These are phyloP conservation scores for Trametes cubensis DNA, from an alignment of 768 basidiomycete genomes.

Conservation along the genomic window DNA sequence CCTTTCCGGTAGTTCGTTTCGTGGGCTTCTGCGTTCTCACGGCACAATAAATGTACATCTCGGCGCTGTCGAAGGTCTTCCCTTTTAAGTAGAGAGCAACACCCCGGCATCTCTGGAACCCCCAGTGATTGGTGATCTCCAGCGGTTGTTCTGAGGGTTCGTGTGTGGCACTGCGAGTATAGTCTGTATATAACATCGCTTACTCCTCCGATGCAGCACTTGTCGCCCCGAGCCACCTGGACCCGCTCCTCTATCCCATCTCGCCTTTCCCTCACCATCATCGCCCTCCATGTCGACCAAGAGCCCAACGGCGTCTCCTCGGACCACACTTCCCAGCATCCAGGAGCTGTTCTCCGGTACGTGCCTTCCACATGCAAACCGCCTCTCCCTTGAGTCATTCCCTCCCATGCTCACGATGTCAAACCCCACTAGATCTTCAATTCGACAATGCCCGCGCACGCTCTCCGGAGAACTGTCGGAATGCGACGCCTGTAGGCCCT, in stretches of 20 bases:
- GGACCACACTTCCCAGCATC: slow-evolving; percentile 15
- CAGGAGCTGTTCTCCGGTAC: slow-evolving; percentile 17
- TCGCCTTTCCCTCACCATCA: neutral
- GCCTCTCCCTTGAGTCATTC: neutral
- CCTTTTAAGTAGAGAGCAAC: neutral
- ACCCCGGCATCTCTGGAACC: slow-evolving; percentile 3
- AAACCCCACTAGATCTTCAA: neutral
- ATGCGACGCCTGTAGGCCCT: neutral
- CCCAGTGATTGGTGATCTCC: slow-evolving; percentile 18
- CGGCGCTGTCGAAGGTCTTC: slow-evolving; percentile 11
- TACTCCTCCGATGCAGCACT: slow-evolving; percentile 6
- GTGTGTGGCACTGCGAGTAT: slow-evolving; percentile 12
- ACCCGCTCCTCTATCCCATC: neutral
- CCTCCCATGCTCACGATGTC: neutral
- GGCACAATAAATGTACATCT: neutral
- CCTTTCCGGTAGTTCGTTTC: neutral
- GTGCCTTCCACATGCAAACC: neutral
- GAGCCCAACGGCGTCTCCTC: slow-evolving; percentile 4
- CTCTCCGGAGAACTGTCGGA: neutral
- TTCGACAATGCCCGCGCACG: neutral
- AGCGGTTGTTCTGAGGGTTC: slow-evolving; percentile 12
- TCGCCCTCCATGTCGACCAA: neutral
- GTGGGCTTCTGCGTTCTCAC: slow-evolving; percentile 8
- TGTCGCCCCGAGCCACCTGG: neutral
- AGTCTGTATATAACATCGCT: slow-evolving; percentile 17